Evolutionary conservation across 2,329 filamentous ascomycete species (phyloP).

Genomic region (Sporothrix mexicana): DNA sequence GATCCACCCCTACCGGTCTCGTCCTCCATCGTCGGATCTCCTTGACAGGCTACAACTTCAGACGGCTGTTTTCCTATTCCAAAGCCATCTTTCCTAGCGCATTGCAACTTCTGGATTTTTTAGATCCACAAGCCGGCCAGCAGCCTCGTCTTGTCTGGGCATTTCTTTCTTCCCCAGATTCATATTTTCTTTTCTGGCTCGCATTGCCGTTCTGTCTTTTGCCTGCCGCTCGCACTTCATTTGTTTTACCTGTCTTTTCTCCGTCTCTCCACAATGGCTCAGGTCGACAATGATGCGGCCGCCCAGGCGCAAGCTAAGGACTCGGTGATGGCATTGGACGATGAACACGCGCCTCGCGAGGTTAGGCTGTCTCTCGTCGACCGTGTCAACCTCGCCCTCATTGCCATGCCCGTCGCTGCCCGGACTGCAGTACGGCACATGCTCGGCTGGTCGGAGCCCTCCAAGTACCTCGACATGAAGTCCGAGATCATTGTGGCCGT

Average conservation of each 20-base stretch:
- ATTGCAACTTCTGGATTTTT: neutral
- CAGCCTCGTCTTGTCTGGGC: neutral
- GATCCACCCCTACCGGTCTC: slow-evolving; percentile 6
- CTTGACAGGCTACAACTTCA: neutral
- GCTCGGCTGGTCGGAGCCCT: slow-evolving; percentile 70
- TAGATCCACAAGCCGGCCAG: neutral
- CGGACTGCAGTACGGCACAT: slow-evolving; percentile 67
- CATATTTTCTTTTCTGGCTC: neutral
- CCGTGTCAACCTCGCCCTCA: slow-evolving; percentile 23
- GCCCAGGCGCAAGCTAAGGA: slow-evolving; percentile 2
- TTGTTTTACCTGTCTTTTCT: too few species aligned
- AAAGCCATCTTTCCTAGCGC: neutral
- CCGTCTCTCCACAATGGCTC: neutral
- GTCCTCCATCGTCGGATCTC: neutral
- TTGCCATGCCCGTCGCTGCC: slow-evolving; percentile 62
- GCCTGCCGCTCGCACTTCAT: neutral
- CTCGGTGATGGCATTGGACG: slow-evolving; percentile 21
- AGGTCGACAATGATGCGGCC: neutral
- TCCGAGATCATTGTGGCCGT: slow-evolving; percentile 75
- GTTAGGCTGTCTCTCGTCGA: slow-evolving; percentile 51
- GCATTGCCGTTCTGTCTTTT: neutral
- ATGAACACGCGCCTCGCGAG: neutral
- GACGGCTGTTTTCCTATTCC: neutral
- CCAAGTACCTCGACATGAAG: slow-evolving; percentile 77
- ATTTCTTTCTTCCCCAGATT: neutral